A percentile compares a stretch with the other conserved stretches of the same genome.
These are phyloP conservation scores for Kodamaea fungicola DNA, from an alignment of 1,139 yeast species.

Conservation along the genomic window DNA sequence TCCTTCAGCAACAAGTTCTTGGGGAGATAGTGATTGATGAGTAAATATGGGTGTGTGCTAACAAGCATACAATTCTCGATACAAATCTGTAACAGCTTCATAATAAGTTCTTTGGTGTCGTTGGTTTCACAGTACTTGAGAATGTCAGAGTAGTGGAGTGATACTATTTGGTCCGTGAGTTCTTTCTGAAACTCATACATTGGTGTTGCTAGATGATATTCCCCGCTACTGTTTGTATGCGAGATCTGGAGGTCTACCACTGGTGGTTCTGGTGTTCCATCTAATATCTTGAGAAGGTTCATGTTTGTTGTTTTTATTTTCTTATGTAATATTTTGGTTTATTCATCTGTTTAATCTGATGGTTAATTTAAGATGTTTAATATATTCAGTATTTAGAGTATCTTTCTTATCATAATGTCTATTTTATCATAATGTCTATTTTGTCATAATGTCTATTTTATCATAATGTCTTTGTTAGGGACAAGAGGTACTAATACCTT, in stretches of 20 bases:
- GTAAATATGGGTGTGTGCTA: conserved; percentile 82
- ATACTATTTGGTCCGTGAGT: conserved; percentile 88
- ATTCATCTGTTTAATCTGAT: no score
- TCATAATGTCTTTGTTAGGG: no score
- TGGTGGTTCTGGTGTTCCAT: conserved; percentile 83
- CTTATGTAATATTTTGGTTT: no score
- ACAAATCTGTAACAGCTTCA: conserved; percentile 69
- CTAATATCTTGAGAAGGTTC: conserved; percentile 76
- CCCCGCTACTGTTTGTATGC: conserved; percentile 50
- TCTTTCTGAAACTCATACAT: conserved; percentile 87
- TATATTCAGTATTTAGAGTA: no score
- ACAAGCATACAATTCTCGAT: conserved; percentile 74
- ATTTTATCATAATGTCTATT: no score
- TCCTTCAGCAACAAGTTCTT: conserved; percentile 75
- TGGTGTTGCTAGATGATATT: conserved; percentile 79
- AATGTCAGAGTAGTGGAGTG: conserved; percentile 87
- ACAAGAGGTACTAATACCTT: no score
- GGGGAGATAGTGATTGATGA: conserved; percentile 85
- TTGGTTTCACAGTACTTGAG: conserved; percentile 78
- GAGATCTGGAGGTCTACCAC: conserved; percentile 53
- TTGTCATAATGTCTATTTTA: no score
- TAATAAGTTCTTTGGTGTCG: conserved; percentile 53
- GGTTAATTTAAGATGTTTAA: no score
- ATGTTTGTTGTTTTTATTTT: conserved; percentile 25
- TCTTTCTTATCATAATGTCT: no score